Evolutionary conservation across 2,329 filamentous ascomycete species (phyloP).

Genomic region (Pleomassaria siparia): DNA sequence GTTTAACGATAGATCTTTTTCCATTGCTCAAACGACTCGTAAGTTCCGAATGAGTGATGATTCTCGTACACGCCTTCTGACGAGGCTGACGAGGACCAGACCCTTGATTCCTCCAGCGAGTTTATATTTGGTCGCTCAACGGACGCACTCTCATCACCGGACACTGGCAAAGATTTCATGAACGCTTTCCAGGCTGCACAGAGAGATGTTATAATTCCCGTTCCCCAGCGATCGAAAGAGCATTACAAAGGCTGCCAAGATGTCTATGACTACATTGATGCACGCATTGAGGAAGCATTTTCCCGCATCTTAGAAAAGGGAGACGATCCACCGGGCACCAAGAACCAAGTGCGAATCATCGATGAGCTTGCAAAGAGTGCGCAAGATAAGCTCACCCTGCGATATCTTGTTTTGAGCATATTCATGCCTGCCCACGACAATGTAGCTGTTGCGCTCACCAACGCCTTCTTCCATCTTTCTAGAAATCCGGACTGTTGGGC

Average conservation of each 20-base stretch:
- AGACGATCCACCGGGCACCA: conserved; percentile 9
- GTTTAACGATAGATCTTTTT: not conserved
- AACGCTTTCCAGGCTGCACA: conserved; percentile 6
- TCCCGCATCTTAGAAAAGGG: not conserved
- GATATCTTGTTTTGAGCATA: conserved; percentile 17
- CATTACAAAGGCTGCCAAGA: not conserved
- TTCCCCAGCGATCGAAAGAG: conserved; percentile 11
- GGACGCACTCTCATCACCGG: conserved; percentile 28
- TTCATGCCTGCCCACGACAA: conserved; percentile 20
- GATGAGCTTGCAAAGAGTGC: conserved; percentile 19
- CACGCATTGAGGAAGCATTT: conserved; percentile 4
- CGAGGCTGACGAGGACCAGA: not conserved
- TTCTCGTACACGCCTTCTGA: not conserved
- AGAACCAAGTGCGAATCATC: conserved; percentile 38
- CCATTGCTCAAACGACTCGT: conserved; percentile 5
- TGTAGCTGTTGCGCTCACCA: conserved; percentile 17
- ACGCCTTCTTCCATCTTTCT: conserved; percentile 19
- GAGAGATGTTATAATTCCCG: not conserved
- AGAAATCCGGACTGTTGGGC: conserved; percentile 13
- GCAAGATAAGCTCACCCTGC: conserved; percentile 15
- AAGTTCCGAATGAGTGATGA: not conserved
- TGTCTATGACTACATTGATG: conserved; percentile 8
- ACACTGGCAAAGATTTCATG: conserved; percentile 12
- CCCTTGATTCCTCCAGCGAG: conserved; percentile 44
- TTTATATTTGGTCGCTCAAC: conserved; percentile 43